phyloP scores from a whole-genome alignment of 2,329 filamentous ascomycete species.

The Paecilomyces formosus region DNA sequence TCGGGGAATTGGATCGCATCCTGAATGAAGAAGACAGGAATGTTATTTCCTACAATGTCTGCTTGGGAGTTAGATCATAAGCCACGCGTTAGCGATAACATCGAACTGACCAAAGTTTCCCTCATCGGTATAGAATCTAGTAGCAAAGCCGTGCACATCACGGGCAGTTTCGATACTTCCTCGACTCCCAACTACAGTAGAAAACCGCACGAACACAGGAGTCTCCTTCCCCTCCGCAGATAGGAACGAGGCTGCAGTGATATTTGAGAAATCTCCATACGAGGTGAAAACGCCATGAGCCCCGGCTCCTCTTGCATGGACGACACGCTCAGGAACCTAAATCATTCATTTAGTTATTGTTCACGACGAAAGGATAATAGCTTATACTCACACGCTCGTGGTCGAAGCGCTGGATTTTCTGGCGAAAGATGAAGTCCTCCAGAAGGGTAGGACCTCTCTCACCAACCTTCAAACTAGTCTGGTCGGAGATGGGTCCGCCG shows the following conservation, averaged over 20 bases:
- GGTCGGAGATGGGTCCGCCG: constrained; percentile 61
- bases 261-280: constrained; percentile 59
- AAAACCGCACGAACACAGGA: constrained; percentile 63
- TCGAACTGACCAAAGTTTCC: constrained; percentile 50
- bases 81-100: not conserved
- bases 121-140: constrained; percentile 63
- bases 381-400: constrained; percentile 54
- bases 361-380: not conserved
- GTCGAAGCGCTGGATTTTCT: constrained; percentile 65
- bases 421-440: constrained; percentile 65
- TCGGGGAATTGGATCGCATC: constrained; percentile 36
- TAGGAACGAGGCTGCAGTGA: constrained; percentile 62
- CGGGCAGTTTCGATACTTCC: constrained; percentile 64
- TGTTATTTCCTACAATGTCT: constrained; percentile 36
- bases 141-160: constrained; percentile 67
- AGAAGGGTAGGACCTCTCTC: constrained; percentile 59
- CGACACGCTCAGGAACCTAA: constrained; percentile 55
- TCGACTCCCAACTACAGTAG: constrained; percentile 62
- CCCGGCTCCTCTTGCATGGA: constrained; percentile 61
- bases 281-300: constrained; percentile 65
- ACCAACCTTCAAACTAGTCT: constrained; percentile 60
- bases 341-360: not conserved
- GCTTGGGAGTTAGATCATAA: not conserved
- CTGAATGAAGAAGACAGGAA: constrained; percentile 36
- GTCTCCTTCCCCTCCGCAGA: constrained; percentile 52